Percentiles rank a stretch among this genome's conserved stretches.
Conservation (phyloP, 2,329 filamentous ascomycete species). For the Macrophomina tecta region DNA sequence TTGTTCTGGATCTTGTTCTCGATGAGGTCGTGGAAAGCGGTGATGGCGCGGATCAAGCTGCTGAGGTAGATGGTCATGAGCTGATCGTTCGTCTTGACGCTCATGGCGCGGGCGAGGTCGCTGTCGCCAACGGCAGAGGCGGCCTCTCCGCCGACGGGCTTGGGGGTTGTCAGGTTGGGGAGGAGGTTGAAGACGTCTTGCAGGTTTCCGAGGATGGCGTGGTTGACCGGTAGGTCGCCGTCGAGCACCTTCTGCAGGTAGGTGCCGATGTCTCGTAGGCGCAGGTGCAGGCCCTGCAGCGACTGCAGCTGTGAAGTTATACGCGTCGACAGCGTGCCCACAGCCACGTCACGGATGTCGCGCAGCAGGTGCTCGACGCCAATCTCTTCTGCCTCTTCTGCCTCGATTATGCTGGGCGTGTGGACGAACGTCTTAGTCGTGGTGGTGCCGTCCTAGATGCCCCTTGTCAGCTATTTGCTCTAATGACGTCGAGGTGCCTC, state of each 20-base stretch:
- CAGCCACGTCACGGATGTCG: slow-evolving; percentile 97
- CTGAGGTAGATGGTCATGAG: slow-evolving; percentile 98
- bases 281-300: slow-evolving; percentile 91
- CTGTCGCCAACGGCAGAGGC: slow-evolving; percentile 65
- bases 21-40: slow-evolving; percentile 97
- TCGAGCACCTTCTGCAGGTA: slow-evolving; percentile 97
- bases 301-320: slow-evolving; percentile 98
- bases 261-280: slow-evolving; percentile 90
- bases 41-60: slow-evolving; percentile 95
- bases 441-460: slow-evolving; percentile 84
- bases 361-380: slow-evolving; percentile 96
- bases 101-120: slow-evolving; percentile 95
- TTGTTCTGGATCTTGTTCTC: slow-evolving; percentile 99
- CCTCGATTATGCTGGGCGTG: slow-evolving; percentile 97
- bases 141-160: slow-evolving; percentile 62
- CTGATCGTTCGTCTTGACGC: slow-evolving; percentile 98
- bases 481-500: neutral
- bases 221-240: slow-evolving; percentile 91
- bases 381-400: slow-evolving; percentile 98
- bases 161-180: slow-evolving; percentile 88
- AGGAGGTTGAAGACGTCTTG: slow-evolving; percentile 99
- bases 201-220: slow-evolving; percentile 96
- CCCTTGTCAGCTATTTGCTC: slow-evolving; percentile 13
- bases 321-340: slow-evolving; percentile 92
- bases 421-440: slow-evolving; percentile 98